Conservation (phyloP, 2,329 filamentous ascomycete species). For the Trichoderma harzianum region DNA sequence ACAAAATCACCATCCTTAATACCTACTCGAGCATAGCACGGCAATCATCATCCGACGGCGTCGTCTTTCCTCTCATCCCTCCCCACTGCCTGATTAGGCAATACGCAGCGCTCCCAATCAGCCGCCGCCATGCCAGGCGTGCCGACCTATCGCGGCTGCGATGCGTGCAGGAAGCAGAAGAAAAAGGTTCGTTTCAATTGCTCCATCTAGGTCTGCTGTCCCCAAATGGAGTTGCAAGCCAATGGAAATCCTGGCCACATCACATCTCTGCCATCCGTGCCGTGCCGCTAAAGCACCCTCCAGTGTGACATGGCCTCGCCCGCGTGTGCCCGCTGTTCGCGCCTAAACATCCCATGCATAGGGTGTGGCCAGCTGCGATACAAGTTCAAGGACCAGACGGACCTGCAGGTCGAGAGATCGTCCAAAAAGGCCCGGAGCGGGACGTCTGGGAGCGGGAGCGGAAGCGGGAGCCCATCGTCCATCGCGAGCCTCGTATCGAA, state of each 20-base stretch:
- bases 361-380: slow-evolving; percentile 46
- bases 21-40: background rate
- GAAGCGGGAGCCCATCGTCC: slow-evolving; percentile 5
- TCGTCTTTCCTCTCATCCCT: background rate
- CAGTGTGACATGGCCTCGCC: slow-evolving; percentile 47
- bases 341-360: slow-evolving; percentile 42
- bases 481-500: slow-evolving; percentile 24
- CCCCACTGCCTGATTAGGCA: slow-evolving; percentile 5
- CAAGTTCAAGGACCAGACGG: slow-evolving; percentile 44
- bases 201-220: background rate
- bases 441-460: background rate
- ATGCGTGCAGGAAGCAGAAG: slow-evolving; percentile 50
- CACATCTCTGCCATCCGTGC: background rate
- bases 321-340: slow-evolving; percentile 44
- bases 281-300: slow-evolving; percentile 5
- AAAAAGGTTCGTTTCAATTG: slow-evolving; percentile 44
- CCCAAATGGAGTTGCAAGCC: background rate
- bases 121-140: slow-evolving; percentile 46
- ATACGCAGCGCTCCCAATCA: slow-evolving; percentile 5
- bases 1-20: background rate
- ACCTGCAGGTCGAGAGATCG: background rate
- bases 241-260: background rate
- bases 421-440: background rate
- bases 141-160: slow-evolving; percentile 48
- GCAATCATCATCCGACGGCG: background rate